Evolutionary conservation across 768 basidiomycete species (phyloP), one percentile per base, ranked within the genome.

Genomic region (Chlorophyllum brunneum): DNA sequence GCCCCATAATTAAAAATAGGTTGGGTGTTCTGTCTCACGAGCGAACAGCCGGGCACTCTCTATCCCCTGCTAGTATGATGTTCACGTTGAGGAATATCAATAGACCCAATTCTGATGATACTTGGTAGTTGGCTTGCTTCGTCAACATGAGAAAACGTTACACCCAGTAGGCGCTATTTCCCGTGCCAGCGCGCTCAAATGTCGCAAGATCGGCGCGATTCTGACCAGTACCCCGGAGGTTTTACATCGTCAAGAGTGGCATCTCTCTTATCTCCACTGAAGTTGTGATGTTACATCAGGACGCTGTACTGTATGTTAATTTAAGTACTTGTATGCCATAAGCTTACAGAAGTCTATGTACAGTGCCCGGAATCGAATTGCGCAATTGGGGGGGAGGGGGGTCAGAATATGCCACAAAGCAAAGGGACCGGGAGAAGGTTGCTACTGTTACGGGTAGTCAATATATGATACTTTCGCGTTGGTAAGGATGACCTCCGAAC

Each of bases 311-410:
- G n/a, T n/a, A n/a, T n/a, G 30, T 31, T 31, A 45, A 18, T 45
- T 45, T 29, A 24, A 31, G 18, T 45, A 20, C 29, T 45, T 11
- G 40, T 42, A 30, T 30, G 20, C 9, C 30, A 31, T 37, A 39
- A 38, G 37, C 2, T 20, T 39, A 48, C n/a, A 48, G 16, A 8
- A 38, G 23, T 48, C 47, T 48, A 48, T 48, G 7, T 48, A 48
- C 47, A 48, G n/a, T 26, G 29, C 16, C 37, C 47, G 36, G 8
- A 47, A 8, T 33, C 36, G 39, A 37, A 36, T 48, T n/a, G n/a
- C n/a, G n/a, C 46, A 29, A 48, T 27, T 48, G 34, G 34, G 9
- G 18, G 47, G 24, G 23, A 16, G 11, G 36, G n/a, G n/a, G n/a
- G n/a, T n/a, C n/a, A n/a, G n/a, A n/a, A n/a, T n/a, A n/a, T n/a